These are phyloP conservation scores for Debaryomyces sp. DNA, from an alignment of 1,139 yeast species.

Conservation along the genomic window DNA sequence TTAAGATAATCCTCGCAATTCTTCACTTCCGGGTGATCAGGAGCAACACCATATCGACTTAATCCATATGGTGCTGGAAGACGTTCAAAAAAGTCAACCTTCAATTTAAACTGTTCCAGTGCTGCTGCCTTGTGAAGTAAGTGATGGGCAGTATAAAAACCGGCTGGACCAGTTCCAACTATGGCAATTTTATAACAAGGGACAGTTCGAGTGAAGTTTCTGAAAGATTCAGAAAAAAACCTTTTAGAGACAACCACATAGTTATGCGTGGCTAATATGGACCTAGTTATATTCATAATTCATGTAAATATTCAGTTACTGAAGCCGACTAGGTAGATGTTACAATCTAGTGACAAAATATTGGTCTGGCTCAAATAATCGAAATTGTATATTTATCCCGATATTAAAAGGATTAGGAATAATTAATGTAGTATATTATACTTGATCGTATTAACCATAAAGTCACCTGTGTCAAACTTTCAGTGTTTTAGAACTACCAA, in stretches of 20 bases:
- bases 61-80: slow-evolving; percentile 91
- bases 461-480: too few relatives aligned
- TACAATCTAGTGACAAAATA: not conserved
- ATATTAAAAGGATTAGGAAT: too few relatives aligned
- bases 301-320: not conserved
- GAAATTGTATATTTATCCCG: not conserved
- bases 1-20: slow-evolving; percentile 81
- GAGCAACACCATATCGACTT: slow-evolving; percentile 96
- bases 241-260: not conserved
- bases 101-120: slow-evolving; percentile 36
- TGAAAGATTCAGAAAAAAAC: not conserved
- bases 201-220: not conserved
- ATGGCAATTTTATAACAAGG: slow-evolving; percentile 56
- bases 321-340: not conserved
- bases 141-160: slow-evolving; percentile 86
- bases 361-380: not conserved
- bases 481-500: too few relatives aligned
- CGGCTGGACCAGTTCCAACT: slow-evolving; percentile 97
- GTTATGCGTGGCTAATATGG: not conserved
- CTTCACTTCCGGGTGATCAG: slow-evolving; percentile 98
- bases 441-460: too few relatives aligned
- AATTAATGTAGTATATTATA: too few relatives aligned
- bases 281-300: not conserved
- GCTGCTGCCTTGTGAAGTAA: slow-evolving; percentile 53
- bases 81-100: slow-evolving; percentile 72